Base-by-base conservation (phyloP, 1,284 basidiomycete species). In the Ustilago vetiveriae region DNA sequence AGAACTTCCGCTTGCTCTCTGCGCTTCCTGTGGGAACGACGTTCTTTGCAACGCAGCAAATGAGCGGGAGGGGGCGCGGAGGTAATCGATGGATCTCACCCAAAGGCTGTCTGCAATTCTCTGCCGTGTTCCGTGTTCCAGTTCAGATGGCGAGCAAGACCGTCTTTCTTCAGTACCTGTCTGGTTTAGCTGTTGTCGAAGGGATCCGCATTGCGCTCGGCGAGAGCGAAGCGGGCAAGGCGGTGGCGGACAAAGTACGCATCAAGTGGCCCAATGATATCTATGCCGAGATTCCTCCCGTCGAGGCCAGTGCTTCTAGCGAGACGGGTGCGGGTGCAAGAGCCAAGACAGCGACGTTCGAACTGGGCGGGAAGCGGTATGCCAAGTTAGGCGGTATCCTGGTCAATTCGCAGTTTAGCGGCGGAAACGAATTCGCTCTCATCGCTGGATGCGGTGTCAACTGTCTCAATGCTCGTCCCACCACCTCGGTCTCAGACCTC, bases 241-340 rank as follows among this genome's bases (percentile, higher is more conserved):
- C 85, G 13, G 74, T 86, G 0, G 85, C 85, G 5, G 87, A 95
- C 5, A 86, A 88, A 42, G 52, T 81, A 1, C 48, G 75, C 4
- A 85, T 98, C 50, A 99, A 98, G 83, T 99, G 96, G 96, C 95
- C 95, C 11, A 98, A 98, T 78, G 95, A 99, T 79, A 85, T 99
- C 7, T 98, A 98, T 78, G 90, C 88, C 2, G 86, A 87, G 32
- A 82, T 88, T n/a, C 58, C 67, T 2, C 19, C 49, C 11, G 84
- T 84, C 2, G 75, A 84, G 30, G 75, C 77, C 9, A 84, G 84
- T 8, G 19, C 17, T 21, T 19, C n/a, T 7, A 9, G 9, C 6
- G 36, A 19, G 19, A 37, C 36, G 17, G 84, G 84, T 7, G 38
- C 33, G 2, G 41, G 43, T n/a, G 84, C 83, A 7, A 21, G 67